Evolutionary conservation across 169 alveolate species (phyloP).

Genomic region (Cryptosporidium sp.): DNA sequence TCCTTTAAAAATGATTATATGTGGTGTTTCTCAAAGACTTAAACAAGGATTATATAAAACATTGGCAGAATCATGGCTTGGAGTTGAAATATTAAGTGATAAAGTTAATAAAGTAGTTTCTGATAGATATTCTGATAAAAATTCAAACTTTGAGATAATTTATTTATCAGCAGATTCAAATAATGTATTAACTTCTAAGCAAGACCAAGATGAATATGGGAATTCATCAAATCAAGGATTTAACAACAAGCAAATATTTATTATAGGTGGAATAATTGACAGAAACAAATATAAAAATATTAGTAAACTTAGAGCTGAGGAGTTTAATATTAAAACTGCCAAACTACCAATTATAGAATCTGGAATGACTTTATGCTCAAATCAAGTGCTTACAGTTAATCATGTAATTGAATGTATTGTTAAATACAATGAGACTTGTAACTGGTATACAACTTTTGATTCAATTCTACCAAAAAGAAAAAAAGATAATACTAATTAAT

Average conservation of each 20-base stretch:
- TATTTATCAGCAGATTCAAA: constrained; percentile 81
- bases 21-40: constrained; percentile 63
- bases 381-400: constrained; percentile 69
- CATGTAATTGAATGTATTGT: constrained; percentile 76
- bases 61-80: constrained; percentile 54
- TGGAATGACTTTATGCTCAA: constrained; percentile 22
- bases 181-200: constrained; percentile 11
- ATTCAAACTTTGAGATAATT: constrained; percentile 5
- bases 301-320: constrained; percentile 76
- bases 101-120: background rate
- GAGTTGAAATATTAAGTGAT: constrained; percentile 48
- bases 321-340: constrained; percentile 74
- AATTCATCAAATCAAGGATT: constrained; percentile 26
- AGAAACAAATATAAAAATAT: constrained; percentile 75
- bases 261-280: constrained; percentile 80
- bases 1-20: constrained; percentile 45
- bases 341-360: constrained; percentile 76
- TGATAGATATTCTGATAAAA: background rate
- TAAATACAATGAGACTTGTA: constrained; percentile 8
- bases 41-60: constrained; percentile 48
- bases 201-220: background rate
- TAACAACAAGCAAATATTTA: constrained; percentile 53
- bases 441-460: constrained; percentile 43
- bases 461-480: constrained; percentile 65
- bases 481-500: background rate